Conservation (phyloP, 106 monocot genomes). For the Ottelia alismoides region DNA sequence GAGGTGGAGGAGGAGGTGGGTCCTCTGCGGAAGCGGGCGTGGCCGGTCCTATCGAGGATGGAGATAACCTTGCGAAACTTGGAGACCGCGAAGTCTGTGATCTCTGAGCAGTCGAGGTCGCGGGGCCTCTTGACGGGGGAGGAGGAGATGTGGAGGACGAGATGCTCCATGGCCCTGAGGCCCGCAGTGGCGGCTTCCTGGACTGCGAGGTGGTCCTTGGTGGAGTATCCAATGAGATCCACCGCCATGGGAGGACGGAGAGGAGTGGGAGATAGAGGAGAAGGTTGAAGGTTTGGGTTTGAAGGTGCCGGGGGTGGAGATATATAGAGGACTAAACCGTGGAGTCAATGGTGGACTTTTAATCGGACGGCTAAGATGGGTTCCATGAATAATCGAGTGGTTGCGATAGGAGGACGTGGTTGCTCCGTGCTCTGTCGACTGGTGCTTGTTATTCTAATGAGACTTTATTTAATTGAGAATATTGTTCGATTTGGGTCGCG, state of each 20-base stretch:
- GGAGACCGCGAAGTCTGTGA: constrained; percentile 55
- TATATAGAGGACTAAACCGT: no score
- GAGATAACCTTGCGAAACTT: constrained; percentile 90
- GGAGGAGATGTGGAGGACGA: constrained; percentile 43
- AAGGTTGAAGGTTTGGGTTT: no score
- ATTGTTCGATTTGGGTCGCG: no score
- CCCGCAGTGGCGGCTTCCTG: constrained; percentile 83
- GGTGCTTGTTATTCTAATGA: no score
- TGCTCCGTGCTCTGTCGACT: no score
- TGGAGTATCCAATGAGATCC: constrained; percentile 35
- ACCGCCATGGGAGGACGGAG: constrained; percentile 48
- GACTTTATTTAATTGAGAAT: no score
- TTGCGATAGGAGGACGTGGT: no score
- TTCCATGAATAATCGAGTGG: no score
- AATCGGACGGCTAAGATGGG: no score
- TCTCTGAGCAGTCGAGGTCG: constrained; percentile 56
- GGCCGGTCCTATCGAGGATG: constrained; percentile 67
- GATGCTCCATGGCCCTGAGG: constrained; percentile 43
- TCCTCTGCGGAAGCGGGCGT: constrained; percentile 76
- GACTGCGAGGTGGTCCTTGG: constrained; percentile 53
- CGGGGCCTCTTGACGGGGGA: not conserved
- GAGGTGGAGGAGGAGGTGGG: constrained; percentile 6
- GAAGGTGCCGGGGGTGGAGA: no score
- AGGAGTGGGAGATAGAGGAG: not conserved
- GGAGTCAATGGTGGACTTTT: no score